Evolutionary conservation across 306 rosid genomes (phyloP).

Genomic region (Dalbergia oliveri): DNA sequence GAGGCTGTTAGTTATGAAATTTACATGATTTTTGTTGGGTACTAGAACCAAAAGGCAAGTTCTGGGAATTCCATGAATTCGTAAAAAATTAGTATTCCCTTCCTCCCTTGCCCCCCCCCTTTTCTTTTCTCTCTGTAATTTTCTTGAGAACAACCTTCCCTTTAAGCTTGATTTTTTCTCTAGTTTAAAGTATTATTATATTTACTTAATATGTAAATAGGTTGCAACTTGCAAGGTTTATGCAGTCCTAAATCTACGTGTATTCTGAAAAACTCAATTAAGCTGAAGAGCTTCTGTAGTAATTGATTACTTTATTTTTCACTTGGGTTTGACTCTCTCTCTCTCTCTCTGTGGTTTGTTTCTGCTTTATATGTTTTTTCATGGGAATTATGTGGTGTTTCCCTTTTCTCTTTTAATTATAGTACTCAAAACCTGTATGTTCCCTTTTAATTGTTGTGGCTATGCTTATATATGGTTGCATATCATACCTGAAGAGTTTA

Average conservation of each 20-base stretch:
- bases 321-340: neutral
- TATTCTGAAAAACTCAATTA: conserved; percentile 28
- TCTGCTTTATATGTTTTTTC: conserved; percentile 27
- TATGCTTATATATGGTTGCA: conserved; percentile 18
- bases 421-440: neutral
- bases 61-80: conserved; percentile 9
- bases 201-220: neutral
- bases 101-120: neutral
- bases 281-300: conserved; percentile 1
- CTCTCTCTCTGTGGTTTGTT: conserved; percentile 3
- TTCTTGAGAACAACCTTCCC: conserved; percentile 4
- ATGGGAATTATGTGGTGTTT: conserved; percentile 20
- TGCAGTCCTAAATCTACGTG: conserved; percentile 23
- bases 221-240: neutral
- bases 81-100: neutral
- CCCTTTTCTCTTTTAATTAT: conserved; percentile 3
- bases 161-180: neutral
- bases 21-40: conserved; percentile 40
- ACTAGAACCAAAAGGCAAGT: conserved; percentile 35
- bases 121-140: neutral
- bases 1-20: conserved; percentile 36
- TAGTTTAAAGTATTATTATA: no score
- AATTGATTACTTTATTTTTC: neutral
- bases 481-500: conserved; percentile 7
- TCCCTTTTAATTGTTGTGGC: conserved; percentile 29